A percentile compares a stretch with the other conserved stretches of the same genome.
phyloP scores from a whole-genome alignment of 208 protist genomes.

The Crithidia acanthocephali region DNA sequence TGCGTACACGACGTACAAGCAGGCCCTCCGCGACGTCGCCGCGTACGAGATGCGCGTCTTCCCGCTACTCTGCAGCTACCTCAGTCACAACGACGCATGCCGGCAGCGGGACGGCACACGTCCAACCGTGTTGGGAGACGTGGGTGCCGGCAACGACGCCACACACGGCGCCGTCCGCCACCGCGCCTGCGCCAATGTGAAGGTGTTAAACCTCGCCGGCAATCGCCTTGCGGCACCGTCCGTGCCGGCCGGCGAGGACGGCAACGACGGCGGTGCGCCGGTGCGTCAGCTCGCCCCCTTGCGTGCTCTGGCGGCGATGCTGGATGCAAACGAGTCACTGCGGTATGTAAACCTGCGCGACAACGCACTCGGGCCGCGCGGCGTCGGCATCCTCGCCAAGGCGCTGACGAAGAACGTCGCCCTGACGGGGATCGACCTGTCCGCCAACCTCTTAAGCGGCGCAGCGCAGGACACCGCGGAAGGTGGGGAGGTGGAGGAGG shows the following conservation, averaged over 20 bases:
- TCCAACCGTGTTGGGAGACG: too few species aligned
- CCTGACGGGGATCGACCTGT: constrained; percentile 72
- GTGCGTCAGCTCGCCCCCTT: constrained; percentile 46
- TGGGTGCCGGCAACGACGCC: background rate
- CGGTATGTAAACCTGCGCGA: constrained; percentile 76
- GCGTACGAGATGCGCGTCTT: constrained; percentile 71
- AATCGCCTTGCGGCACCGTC: constrained; percentile 43
- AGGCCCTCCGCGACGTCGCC: constrained; percentile 58
- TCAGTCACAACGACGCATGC: constrained; percentile 40
- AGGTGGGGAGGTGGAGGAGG: constrained; percentile 42
- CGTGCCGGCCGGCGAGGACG: constrained; percentile 11
- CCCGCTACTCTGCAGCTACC: constrained; percentile 59
- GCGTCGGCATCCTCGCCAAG: constrained; percentile 85
- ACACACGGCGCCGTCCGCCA: background rate
- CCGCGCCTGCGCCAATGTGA: constrained; percentile 28
- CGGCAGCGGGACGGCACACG: constrained; percentile 14
- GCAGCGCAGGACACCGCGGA: constrained; percentile 14
- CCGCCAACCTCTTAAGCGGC: constrained; percentile 57
- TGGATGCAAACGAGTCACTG: constrained; percentile 83
- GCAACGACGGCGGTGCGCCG: constrained; percentile 16
- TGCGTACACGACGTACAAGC: constrained; percentile 60
- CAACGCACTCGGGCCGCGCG: constrained; percentile 77
- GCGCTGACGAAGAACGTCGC: constrained; percentile 87
- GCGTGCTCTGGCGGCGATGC: constrained; percentile 57
- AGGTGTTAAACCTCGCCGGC: constrained; percentile 53